A percentile compares a stretch with the other conserved stretches of the same genome.
Conservation (phyloP, 306 rosid species). For the Hippophae gyantsensis region DNA sequence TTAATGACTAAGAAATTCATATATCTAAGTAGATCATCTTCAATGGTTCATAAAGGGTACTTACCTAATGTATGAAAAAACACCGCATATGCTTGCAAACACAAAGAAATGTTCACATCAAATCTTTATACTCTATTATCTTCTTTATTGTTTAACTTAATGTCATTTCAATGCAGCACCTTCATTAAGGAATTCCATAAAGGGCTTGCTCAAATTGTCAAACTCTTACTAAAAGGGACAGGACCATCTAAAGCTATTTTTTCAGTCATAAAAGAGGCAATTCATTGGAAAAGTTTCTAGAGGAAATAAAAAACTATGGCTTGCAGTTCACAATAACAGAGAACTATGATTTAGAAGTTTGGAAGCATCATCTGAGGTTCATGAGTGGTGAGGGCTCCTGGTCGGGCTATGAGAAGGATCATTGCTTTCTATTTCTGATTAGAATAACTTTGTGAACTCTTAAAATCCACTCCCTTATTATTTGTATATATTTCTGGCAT, state of each 20-base stretch:
- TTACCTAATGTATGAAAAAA: conserved; percentile 12
- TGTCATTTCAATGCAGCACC: conserved; percentile 54
- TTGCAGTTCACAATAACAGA: conserved; percentile 50
- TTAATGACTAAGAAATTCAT: conserved; percentile 20
- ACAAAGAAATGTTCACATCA: conserved; percentile 21
- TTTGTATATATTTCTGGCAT: conserved; percentile 4
- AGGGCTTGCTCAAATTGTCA: conserved; percentile 53
- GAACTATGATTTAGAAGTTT: conserved; percentile 51
- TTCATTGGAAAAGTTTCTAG: conserved; percentile 57
- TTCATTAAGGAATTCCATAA: conserved; percentile 71
- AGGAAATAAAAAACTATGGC: conserved; percentile 46
- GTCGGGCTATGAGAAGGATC: conserved; percentile 62
- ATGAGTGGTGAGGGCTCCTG: conserved; percentile 47
- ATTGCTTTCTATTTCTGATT: conserved; percentile 66
- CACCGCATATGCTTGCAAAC: conserved; percentile 26
- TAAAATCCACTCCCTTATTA: conserved; percentile 1
- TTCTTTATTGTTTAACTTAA: conserved; percentile 21
- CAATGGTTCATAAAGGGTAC: conserved; percentile 17
- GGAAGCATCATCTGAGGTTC: conserved; percentile 52
- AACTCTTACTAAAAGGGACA: conserved; percentile 38
- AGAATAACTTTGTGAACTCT: conserved; percentile 47
- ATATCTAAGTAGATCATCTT: conserved; percentile 21
- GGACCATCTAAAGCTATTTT: conserved; percentile 50
- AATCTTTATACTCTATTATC: conserved; percentile 26
- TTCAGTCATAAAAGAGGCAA: conserved; percentile 75